Evolutionary conservation across 2,329 filamentous ascomycete species (phyloP), one percentile per base, ranked within the genome.

Genomic region (Endocalyx cinctus): DNA sequence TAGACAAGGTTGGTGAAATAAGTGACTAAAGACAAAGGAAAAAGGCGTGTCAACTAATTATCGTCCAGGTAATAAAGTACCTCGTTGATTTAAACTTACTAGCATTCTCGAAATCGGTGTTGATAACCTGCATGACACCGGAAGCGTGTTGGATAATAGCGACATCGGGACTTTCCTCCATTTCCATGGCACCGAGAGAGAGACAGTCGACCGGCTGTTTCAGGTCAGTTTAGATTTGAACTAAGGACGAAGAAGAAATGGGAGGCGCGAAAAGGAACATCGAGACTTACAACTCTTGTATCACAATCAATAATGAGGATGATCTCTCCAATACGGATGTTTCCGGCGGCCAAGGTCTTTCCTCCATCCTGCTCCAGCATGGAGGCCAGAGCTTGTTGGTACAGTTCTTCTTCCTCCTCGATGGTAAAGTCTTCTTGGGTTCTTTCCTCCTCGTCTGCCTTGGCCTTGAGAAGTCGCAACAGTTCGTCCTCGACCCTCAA

Each of bases 1-100:
- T 85, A 87, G 45, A 86, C 74, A 31, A 86, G 67, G 48, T 85
- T 79, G 20, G 82, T 86, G 61, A 87, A 86, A 62, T 80, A 86
- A 2, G 80, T 82, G 49, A 86, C 25, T 27, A 15, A 5, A 27
- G 7, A 27, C 25, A 12, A 12, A 5, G 25, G n/a, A n/a, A n/a
- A n/a, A n/a, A n/a, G n/a, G n/a, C n/a, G 22, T 10, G 22, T 25
- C 22, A 25, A 25, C 8, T 25, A n/a, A 10, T 25, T n/a, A 10
- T 10, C 22, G 10, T 25, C 22, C n/a, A n/a, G 10, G 10, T 25
- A 10, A 25, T 25, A n/a, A 25, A 25, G 22, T n/a, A 25, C 10
- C n/a, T 10, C 22, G 22, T 25, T n/a, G n/a, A 25, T 10, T 10
- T 7, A 27, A 13, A 27, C 25, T 12, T n/a, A 27, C 25, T 83